Evolutionary conservation across 1,139 yeast genomes (phyloP), one percentile per base, ranked within the genome.

Genomic region (Saccharomyces hybrid): DNA sequence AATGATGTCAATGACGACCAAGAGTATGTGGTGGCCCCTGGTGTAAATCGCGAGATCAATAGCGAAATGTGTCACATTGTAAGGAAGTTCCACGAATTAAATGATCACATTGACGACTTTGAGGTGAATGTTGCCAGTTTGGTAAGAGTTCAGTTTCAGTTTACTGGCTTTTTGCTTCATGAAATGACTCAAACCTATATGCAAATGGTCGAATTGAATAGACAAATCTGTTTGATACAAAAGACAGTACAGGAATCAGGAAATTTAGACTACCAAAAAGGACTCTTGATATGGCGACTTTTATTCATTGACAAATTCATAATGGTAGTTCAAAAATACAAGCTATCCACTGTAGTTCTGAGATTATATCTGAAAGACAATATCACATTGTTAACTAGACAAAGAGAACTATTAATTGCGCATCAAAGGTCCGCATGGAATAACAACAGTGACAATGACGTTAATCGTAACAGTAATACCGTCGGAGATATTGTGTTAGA

Each of bases 101-200:
- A 66, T 54, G 70, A 68, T 49, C 62, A 69, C n/a, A 62, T 67
- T 4, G 64, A 65, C 47, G 72, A 69, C 53, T 69, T 69, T 56
- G 71, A 69, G 54, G 71, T 67, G 1, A 69, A 69, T 50, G 70
- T 69, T 14, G 69, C 71, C 16, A 68, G 71, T 55, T 58, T 69
- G 49, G 69, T 70, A n/a, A 58, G 72, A 41, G 66, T 69, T 19
- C 71, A 69, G 52, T 68, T 66, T 51, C 72, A 69, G 52, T 69
- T 67, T 53, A 67, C 71, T 4, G 72, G 72, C 0, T 68, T 68
- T 50, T 52, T 69, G n/a, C 55, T 69, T 9, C 70, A 68, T 51
- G 70, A 68, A 56, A 69, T 69, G 72, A 62, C 69, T 3, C 70
- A 67, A 42, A 61, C 65, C 6, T 64, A 66, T 53, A 60, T 64